These are phyloP conservation scores for Sugiyamaella valdiviana DNA, from an alignment of 805 yeast genomes.

Conservation along the genomic window DNA sequence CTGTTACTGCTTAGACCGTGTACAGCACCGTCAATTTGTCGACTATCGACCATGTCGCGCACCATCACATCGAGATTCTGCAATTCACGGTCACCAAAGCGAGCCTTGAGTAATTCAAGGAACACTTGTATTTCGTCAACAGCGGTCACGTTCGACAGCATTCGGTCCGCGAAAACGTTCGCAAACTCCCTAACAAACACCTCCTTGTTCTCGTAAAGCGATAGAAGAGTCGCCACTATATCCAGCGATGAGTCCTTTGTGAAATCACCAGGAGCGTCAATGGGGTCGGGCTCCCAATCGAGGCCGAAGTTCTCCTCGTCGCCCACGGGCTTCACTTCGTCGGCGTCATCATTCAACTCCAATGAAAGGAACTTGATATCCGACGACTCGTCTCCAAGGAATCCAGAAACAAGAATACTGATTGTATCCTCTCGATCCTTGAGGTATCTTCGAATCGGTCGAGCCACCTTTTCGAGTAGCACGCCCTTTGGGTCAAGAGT, in stretches of 20 bases:
- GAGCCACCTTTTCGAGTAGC: conserved; percentile 64
- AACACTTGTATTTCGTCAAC: conserved; percentile 34
- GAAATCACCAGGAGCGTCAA: conserved; percentile 86
- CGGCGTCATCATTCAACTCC: conserved; percentile 32
- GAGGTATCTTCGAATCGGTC: conserved; percentile 69
- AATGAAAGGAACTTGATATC: conserved; percentile 47
- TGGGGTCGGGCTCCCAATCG: conserved; percentile 79
- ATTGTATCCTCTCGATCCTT: conserved; percentile 71
- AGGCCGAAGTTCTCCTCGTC: conserved; percentile 43
- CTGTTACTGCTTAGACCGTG: conserved; percentile 20
- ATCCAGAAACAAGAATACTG: conserved; percentile 60
- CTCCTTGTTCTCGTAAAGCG: conserved; percentile 65
- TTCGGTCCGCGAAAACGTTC: conserved; percentile 49
- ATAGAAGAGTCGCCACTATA: conserved; percentile 61
- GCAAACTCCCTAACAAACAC: conserved; percentile 61
- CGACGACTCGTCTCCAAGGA: conserved; percentile 44
- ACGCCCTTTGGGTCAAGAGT: conserved; percentile 85
- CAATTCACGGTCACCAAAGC: conserved; percentile 64
- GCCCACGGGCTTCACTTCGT: conserved; percentile 2
- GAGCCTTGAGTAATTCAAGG: conserved; percentile 48
- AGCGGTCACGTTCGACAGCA: conserved; percentile 38
- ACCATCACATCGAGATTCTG: conserved; percentile 79
- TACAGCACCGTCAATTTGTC: conserved; percentile 37
- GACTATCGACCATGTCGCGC: conserved; percentile 57
- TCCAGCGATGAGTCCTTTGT: conserved; percentile 52